phyloP scores from a whole-genome alignment of 768 basidiomycete genomes.

The Tremella fuciformis region DNA sequence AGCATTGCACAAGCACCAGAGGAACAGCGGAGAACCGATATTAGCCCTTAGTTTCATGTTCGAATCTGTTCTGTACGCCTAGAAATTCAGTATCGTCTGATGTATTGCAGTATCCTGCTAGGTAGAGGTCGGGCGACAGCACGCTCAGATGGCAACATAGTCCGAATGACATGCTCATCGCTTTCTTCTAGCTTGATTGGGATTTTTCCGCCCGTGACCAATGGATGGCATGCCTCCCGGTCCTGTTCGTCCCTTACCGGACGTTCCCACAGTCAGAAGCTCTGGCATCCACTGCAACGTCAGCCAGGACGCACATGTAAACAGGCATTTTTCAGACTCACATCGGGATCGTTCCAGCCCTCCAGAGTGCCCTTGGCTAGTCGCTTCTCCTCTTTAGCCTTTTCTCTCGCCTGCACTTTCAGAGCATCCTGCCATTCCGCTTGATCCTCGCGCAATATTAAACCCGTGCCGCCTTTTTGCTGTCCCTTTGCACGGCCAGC shows the following conservation, averaged over 20 bases:
- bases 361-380: conserved; percentile 56
- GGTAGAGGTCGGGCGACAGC: background rate
- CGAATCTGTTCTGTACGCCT: too few species aligned
- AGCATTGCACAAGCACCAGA: too few species aligned
- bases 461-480: conserved; percentile 70
- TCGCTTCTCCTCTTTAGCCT: conserved; percentile 74
- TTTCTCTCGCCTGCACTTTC: conserved; percentile 68
- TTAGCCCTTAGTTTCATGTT: too few species aligned
- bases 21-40: too few species aligned
- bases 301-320: background rate
- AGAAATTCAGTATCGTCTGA: background rate
- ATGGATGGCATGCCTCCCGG: conserved; percentile 72
- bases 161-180: conserved; percentile 8
- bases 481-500: conserved; percentile 73
- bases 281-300: conserved; percentile 48
- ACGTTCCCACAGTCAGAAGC: conserved; percentile 48
- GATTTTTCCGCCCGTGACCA: conserved; percentile 83
- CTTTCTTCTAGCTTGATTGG: conserved; percentile 69
- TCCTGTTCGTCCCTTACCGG: conserved; percentile 65
- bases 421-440: conserved; percentile 78
- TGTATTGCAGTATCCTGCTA: background rate
- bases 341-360: conserved; percentile 91
- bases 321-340: conserved; percentile 29
- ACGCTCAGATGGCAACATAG: background rate
- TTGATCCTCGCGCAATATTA: conserved; percentile 92